These are phyloP conservation scores for Entophlyctis luteolus DNA, from an alignment of 192 early-diverging fungal genomes.

Conservation along the genomic window DNA sequence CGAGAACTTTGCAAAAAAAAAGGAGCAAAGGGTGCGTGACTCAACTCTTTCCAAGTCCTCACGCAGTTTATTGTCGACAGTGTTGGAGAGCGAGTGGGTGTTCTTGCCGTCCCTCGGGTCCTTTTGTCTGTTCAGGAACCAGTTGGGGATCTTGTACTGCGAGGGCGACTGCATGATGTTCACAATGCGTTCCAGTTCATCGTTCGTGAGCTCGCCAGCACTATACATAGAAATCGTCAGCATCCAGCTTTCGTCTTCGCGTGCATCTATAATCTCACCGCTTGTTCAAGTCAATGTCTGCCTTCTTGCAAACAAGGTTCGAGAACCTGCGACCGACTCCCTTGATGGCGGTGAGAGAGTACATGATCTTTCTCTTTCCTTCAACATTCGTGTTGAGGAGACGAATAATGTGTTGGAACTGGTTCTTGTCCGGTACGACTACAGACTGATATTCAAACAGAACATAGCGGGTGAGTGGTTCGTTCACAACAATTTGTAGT, in stretches of 20 bases:
- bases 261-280: slow-evolving; percentile 47
- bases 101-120: slow-evolving; percentile 93
- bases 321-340: slow-evolving; percentile 98
- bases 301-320: slow-evolving; percentile 99
- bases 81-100: slow-evolving; percentile 92
- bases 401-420: slow-evolving; percentile 98
- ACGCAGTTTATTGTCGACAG: slow-evolving; percentile 92
- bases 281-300: slow-evolving; percentile 95
- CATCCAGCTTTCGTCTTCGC: neutral
- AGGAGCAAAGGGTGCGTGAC: neutral
- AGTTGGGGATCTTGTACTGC: slow-evolving; percentile 99
- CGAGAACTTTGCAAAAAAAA: slow-evolving; percentile 15
- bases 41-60: slow-evolving; percentile 88
- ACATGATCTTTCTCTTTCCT: slow-evolving; percentile 91
- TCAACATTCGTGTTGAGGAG: slow-evolving; percentile 99
- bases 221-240: slow-evolving; percentile 35
- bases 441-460: slow-evolving; percentile 52
- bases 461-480: no score
- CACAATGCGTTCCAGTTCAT: slow-evolving; percentile 97
- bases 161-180: slow-evolving; percentile 98
- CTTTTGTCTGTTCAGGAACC: slow-evolving; percentile 99
- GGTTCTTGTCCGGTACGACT: slow-evolving; percentile 83
- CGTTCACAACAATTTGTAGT: no score
- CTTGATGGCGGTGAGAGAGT: slow-evolving; percentile 94
- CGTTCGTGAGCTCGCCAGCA: slow-evolving; percentile 95